These are phyloP conservation scores for Xylaria sp. DNA, from an alignment of 2,329 filamentous ascomycete genomes.

Conservation along the genomic window DNA sequence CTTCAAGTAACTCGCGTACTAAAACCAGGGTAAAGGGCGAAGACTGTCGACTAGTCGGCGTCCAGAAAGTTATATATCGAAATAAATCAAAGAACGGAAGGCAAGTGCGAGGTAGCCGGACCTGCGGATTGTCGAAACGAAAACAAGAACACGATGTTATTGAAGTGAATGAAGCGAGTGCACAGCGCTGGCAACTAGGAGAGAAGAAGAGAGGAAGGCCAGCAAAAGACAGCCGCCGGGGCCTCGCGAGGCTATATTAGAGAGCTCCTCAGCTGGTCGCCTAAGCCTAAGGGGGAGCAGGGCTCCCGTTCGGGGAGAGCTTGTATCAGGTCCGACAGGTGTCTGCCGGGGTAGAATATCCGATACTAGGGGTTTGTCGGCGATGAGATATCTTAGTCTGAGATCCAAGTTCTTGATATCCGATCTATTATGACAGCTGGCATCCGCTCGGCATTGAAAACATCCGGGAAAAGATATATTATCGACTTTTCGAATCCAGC, in stretches of 20 bases:
- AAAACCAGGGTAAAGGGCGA: constrained; percentile 37
- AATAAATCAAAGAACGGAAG: constrained; percentile 33
- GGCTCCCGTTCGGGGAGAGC: constrained; percentile 53
- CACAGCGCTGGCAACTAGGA: constrained; percentile 57
- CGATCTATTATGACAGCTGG: constrained; percentile 63
- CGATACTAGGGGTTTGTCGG: constrained; percentile 54
- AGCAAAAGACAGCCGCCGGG: constrained; percentile 44
- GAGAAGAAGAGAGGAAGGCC: constrained; percentile 45
- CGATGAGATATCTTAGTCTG: constrained; percentile 55
- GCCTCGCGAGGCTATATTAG: constrained; percentile 53
- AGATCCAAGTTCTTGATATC: constrained; percentile 61
- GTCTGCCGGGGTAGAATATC: constrained; percentile 52
- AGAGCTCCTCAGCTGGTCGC: constrained; percentile 45
- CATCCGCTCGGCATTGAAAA: constrained; percentile 62
- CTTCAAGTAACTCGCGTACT: constrained; percentile 30
- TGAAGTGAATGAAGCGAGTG: constrained; percentile 56
- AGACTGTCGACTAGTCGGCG: constrained; percentile 34
- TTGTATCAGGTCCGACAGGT: constrained; percentile 54
- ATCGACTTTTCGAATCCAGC: constrained; percentile 19
- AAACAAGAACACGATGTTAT: constrained; percentile 51
- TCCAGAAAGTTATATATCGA: constrained; percentile 33
- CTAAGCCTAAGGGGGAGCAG: constrained; percentile 46
- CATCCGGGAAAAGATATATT: constrained; percentile 38
- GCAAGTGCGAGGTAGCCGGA: constrained; percentile 62
- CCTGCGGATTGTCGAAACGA: constrained; percentile 55